phyloP scores from a whole-genome alignment of 176 grass and related monocot genomes.

The Avena atlantica region DNA sequence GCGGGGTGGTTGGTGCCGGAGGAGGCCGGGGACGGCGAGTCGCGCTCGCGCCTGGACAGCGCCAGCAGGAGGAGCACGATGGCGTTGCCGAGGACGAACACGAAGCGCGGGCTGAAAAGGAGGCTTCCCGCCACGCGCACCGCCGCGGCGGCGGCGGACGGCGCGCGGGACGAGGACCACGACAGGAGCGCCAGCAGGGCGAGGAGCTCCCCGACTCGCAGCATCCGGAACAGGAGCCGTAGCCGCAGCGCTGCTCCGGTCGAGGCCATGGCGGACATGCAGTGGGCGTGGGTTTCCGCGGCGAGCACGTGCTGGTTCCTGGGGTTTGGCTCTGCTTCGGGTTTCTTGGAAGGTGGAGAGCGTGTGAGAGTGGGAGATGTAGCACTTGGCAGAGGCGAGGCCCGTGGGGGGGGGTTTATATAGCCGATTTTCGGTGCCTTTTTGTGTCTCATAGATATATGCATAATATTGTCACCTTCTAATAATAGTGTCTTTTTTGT shows the following conservation, averaged over 20 bases:
- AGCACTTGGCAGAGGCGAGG: constrained; percentile 34
- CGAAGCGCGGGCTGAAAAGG: constrained; percentile 67
- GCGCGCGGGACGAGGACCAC: too few relatives aligned
- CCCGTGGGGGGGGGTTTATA: constrained; percentile 34
- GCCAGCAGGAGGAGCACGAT: too few relatives aligned
- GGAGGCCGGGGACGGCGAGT: too few relatives aligned
- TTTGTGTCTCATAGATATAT: neutral
- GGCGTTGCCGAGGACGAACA: constrained; percentile 30
- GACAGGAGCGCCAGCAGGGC: too few relatives aligned
- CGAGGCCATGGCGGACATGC: constrained; percentile 31
- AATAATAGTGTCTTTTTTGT: neutral
- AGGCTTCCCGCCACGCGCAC: constrained; percentile 48
- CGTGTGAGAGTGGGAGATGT: neutral
- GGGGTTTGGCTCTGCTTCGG: constrained; percentile 35
- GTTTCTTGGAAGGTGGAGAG: neutral
- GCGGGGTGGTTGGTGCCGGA: neutral
- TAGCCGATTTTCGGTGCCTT: constrained; percentile 25
- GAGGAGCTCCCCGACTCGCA: too few relatives aligned
- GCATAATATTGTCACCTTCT: neutral
- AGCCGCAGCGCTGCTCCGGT: constrained; percentile 55
- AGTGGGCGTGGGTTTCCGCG: too few relatives aligned
- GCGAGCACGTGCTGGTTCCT: neutral
- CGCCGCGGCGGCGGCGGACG: neutral
- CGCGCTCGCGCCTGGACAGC: too few relatives aligned
- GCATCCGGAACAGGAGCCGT: too few relatives aligned